These are phyloP conservation scores for Pyrenochaeta sp. DNA, from an alignment of 2,329 filamentous ascomycete species.

Conservation along the genomic window DNA sequence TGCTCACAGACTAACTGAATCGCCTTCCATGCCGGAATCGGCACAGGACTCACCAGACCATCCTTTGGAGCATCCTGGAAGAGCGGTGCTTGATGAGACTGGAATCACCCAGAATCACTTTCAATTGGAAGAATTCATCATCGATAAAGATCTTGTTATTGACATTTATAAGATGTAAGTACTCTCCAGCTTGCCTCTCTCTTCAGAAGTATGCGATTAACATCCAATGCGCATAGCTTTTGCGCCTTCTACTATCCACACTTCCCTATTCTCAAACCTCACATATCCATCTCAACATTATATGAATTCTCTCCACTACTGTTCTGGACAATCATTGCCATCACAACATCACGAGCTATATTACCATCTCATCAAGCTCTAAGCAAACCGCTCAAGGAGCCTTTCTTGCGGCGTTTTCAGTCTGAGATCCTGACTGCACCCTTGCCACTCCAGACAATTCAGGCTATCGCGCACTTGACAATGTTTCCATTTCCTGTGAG, in stretches of 20 bases:
- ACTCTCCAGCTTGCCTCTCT: not conserved
- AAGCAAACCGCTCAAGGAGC: slow-evolving; percentile 10
- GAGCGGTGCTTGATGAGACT: slow-evolving; percentile 16
- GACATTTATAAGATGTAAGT: slow-evolving; percentile 30
- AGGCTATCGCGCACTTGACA: slow-evolving; percentile 27
- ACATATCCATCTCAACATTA: slow-evolving; percentile 22
- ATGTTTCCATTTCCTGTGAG: slow-evolving; percentile 26
- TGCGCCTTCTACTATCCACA: slow-evolving; percentile 28
- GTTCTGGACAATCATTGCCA: slow-evolving; percentile 32
- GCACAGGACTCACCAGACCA: slow-evolving; percentile 20
- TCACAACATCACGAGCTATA: slow-evolving; percentile 17
- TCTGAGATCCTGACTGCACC: slow-evolving; percentile 23
- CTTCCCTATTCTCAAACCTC: slow-evolving; percentile 26
- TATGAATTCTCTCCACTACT: slow-evolving; percentile 25
- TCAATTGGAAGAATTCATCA: slow-evolving; percentile 19
- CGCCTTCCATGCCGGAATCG: slow-evolving; percentile 16
- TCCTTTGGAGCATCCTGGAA: slow-evolving; percentile 10
- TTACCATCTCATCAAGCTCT: slow-evolving; percentile 12
- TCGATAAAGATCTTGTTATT: slow-evolving; percentile 19
- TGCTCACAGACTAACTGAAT: slow-evolving; percentile 15
- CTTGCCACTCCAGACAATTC: slow-evolving; percentile 28
- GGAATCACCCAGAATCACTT: slow-evolving; percentile 16
- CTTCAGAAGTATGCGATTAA: not conserved
- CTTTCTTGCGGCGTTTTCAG: slow-evolving; percentile 16
- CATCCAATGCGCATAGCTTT: slow-evolving; percentile 16